Conservation (phyloP, 176 grass and related monocot genomes). For the Lolium perenne region DNA sequence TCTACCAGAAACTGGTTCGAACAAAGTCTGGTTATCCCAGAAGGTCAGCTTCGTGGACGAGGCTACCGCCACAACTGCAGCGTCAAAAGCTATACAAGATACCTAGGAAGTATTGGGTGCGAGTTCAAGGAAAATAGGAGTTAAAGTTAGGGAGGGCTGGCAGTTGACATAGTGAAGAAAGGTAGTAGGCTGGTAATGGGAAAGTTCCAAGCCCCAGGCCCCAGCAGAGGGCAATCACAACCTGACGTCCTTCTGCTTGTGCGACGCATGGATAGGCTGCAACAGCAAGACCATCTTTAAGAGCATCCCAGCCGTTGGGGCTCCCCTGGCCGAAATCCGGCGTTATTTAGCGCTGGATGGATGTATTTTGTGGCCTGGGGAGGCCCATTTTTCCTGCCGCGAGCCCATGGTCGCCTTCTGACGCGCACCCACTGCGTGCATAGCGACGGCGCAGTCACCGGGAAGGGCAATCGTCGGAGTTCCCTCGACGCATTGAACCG, state of each 20-base stretch:
- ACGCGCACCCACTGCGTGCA: too few species aligned
- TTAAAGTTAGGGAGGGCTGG: conserved; percentile 60
- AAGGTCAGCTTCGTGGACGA: conserved; percentile 97
- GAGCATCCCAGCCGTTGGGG: too few species aligned
- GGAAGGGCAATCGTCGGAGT: too few species aligned
- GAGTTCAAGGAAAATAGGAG: conserved; percentile 65
- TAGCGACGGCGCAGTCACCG: too few species aligned
- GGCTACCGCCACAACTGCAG: conserved; percentile 69
- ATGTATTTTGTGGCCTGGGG: too few species aligned
- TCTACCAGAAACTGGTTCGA: conserved; percentile 65
- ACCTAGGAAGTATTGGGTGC: conserved; percentile 82
- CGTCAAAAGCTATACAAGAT: conserved; percentile 93
- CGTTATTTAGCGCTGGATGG: too few species aligned
- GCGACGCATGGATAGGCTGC: conserved; percentile 80
- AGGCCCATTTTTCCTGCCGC: too few species aligned
- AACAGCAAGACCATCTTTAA: conserved; percentile 87
- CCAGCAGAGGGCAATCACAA: conserved; percentile 81
- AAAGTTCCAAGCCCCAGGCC: conserved; percentile 88
- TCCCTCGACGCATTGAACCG: too few species aligned
- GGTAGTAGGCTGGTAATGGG: conserved; percentile 89
- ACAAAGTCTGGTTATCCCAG: conserved; percentile 93
- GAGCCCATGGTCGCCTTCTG: too few species aligned
- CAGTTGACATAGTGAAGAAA: conserved; percentile 87
- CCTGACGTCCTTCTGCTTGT: conserved; percentile 77
- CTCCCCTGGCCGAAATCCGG: too few species aligned